Conservation (phyloP, 345 rosid species). For the Arabidopsis arenosa region DNA sequence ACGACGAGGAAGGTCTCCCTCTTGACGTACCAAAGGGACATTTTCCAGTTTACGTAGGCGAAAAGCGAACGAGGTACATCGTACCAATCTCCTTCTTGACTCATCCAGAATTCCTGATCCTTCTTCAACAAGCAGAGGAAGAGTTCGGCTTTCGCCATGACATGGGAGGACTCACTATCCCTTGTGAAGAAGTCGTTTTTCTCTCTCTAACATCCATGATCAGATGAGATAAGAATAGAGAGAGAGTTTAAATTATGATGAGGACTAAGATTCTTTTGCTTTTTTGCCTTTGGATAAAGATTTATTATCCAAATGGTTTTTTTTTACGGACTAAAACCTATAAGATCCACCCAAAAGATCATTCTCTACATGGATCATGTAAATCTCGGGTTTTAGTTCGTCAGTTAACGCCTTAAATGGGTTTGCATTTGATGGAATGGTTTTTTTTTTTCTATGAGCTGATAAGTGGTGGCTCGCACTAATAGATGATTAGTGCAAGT, state of each 20-base stretch:
- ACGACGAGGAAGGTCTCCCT: constrained; percentile 60
- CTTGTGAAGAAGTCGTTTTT: constrained; percentile 83
- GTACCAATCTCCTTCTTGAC: constrained; percentile 83
- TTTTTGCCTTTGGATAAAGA: constrained; percentile 46
- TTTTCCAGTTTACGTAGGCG: constrained; percentile 89
- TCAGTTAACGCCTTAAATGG: constrained; percentile 30
- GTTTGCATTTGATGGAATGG: constrained; percentile 20
- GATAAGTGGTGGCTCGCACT: constrained; percentile 37
- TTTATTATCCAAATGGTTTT: constrained; percentile 39
- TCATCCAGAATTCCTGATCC: constrained; percentile 74
- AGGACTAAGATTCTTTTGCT: constrained; percentile 29
- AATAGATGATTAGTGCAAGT: constrained; percentile 31
- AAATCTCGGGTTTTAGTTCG: constrained; percentile 39
- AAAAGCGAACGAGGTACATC: constrained; percentile 76
- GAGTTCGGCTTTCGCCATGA: constrained; percentile 93
- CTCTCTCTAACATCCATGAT: constrained; percentile 43
- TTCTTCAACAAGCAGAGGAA: constrained; percentile 88
- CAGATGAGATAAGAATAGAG: constrained; percentile 27
- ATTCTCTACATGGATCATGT: constrained; percentile 41
- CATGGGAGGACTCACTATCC: constrained; percentile 90
- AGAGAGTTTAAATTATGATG: constrained; percentile 30
- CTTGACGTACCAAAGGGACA: constrained; percentile 96
- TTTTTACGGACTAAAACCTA: constrained; percentile 40
- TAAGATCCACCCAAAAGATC: constrained; percentile 31
- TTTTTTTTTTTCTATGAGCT: constrained; percentile 21